These are phyloP conservation scores for Zostera marina DNA, from an alignment of 116 monocot genomes.

Conservation along the genomic window DNA sequence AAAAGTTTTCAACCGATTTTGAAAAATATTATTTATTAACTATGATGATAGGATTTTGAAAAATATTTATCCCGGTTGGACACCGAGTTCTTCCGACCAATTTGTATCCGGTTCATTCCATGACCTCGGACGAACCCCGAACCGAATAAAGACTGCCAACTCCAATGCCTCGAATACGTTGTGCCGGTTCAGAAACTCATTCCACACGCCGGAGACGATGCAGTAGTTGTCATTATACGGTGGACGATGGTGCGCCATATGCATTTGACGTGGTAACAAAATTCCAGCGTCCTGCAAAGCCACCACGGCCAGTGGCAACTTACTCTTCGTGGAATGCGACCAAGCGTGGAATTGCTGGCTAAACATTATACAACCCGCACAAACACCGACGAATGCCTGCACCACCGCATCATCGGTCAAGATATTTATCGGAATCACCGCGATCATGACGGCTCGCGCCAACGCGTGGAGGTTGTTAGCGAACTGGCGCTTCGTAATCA, in stretches of 20 bases:
- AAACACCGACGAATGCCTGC: constrained; percentile 46
- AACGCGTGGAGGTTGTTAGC: constrained; percentile 77
- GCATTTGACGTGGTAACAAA: constrained; percentile 43
- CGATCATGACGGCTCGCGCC: constrained; percentile 28
- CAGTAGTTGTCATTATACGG: constrained; percentile 77
- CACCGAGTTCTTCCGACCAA: constrained; percentile 36
- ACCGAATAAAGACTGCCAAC: constrained; percentile 59
- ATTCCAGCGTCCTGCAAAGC: constrained; percentile 62
- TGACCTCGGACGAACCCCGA: constrained; percentile 62
- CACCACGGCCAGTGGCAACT: constrained; percentile 44
- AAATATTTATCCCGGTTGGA: neutral
- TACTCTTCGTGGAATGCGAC: constrained; percentile 50
- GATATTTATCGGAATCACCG: constrained; percentile 22
- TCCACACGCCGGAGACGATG: constrained; percentile 84
- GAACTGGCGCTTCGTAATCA: constrained; percentile 48
- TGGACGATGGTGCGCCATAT: constrained; percentile 53
- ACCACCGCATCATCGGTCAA: constrained; percentile 13
- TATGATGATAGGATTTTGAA: too few relatives aligned
- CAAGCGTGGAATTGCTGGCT: constrained; percentile 97
- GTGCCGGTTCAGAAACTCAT: constrained; percentile 33
- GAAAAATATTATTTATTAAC: too few relatives aligned
- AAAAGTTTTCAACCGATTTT: too few relatives aligned
- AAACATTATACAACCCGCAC: constrained; percentile 48
- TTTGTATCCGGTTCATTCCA: constrained; percentile 37
- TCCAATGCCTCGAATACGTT: constrained; percentile 61